Conservation (phyloP, 495 filamentous ascomycete species). For the Hypoxylon lienhwacheense region DNA sequence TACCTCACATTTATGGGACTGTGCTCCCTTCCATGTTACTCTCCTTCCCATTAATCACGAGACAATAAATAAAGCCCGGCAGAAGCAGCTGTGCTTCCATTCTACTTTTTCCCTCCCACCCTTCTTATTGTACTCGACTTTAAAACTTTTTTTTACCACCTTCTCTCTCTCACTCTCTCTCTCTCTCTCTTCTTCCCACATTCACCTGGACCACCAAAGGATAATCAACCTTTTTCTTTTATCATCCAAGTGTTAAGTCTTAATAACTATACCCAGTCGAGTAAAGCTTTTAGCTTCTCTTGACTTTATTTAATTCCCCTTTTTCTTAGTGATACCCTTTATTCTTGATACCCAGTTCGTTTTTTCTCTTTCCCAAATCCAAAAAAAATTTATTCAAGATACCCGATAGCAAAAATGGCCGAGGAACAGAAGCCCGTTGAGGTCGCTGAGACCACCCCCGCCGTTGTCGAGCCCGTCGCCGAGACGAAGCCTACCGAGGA, state of each 20-base stretch:
- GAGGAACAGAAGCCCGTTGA: conserved; percentile 52
- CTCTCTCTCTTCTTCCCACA: conserved; percentile 33
- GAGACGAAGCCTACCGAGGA: conserved; percentile 50
- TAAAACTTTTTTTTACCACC: conserved; percentile 30
- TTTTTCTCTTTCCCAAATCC: conserved; percentile 46
- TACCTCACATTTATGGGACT: conserved; percentile 17
- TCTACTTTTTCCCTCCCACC: conserved; percentile 30
- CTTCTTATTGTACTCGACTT: conserved; percentile 36
- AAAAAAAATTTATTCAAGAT: too few species aligned
- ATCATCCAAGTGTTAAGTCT: too few species aligned
- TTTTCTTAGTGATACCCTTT: conserved; percentile 53
- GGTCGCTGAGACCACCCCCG: conserved; percentile 44
- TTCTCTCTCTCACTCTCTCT: conserved; percentile 32
- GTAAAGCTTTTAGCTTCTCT: conserved; percentile 32
- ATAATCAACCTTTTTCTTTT: too few species aligned
- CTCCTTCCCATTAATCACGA: conserved; percentile 40
- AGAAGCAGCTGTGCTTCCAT: conserved; percentile 37
- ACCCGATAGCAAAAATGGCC: conserved; percentile 46
- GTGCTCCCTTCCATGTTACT: conserved; percentile 39
- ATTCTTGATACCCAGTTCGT: conserved; percentile 48
- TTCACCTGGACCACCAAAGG: conserved; percentile 17
- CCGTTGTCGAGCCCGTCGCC: conserved; percentile 50
- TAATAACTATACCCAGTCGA: conserved; percentile 25
- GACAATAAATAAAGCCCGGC: conserved; percentile 42
- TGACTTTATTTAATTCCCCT: conserved; percentile 43